Conservation (phyloP, 768 basidiomycete species). For the Suillus placidus region DNA sequence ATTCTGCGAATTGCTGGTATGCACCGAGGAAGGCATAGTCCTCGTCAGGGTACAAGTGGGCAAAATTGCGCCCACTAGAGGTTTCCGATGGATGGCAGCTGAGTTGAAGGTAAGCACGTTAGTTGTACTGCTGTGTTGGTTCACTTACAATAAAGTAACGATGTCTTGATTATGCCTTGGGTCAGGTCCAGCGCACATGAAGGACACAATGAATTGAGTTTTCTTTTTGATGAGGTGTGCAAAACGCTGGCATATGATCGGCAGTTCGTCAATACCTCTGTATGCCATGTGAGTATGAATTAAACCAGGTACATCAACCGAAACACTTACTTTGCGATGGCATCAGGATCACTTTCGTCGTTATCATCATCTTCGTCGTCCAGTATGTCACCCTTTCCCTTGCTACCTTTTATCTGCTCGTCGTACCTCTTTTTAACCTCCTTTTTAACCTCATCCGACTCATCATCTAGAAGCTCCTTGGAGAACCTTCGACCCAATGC, state of each 20-base stretch:
- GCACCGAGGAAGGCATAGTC: conserved; percentile 5
- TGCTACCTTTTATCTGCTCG: conserved; percentile 3
- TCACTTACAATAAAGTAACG: conserved; percentile 4
- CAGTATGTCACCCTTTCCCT: not conserved
- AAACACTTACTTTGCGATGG: conserved; percentile 8
- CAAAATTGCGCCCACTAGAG: conserved; percentile 5
- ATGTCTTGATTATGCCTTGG: conserved; percentile 10
- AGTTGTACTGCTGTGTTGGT: not conserved
- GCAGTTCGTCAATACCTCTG: conserved; percentile 10
- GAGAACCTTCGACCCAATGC: not conserved
- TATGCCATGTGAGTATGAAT: not conserved
- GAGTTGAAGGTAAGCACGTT: not conserved
- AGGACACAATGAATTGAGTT: conserved; percentile 3
- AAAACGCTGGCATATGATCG: not conserved
- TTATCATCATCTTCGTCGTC: not conserved
- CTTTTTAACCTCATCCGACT: not conserved
- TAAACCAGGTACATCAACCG: not conserved
- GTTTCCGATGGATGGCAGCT: conserved; percentile 6
- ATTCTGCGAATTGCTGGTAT: conserved; percentile 8
- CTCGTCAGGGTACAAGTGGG: not conserved
- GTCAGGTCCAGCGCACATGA: conserved; percentile 13
- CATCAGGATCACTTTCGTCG: not conserved
- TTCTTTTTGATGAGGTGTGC: not conserved
- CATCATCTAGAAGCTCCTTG: conserved; percentile 9
- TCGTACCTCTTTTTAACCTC: conserved; percentile 6